Conservation (phyloP, 352 stramenopile species). For the Halophytophthora polymorphica region DNA sequence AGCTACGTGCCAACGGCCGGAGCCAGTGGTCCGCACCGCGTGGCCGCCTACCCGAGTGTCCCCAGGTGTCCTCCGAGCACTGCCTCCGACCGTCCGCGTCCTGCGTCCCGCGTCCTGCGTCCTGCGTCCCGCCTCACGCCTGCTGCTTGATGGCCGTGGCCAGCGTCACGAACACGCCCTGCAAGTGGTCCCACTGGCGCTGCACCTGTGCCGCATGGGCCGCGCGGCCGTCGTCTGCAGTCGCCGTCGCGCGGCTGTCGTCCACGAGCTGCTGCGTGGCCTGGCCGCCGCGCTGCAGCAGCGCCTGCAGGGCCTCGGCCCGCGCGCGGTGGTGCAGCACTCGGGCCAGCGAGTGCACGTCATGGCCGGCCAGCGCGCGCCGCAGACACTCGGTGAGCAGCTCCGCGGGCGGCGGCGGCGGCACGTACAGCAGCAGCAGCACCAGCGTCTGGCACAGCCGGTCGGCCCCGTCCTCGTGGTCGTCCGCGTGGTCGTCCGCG, state of each 20-base stretch:
- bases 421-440: slow-evolving; percentile 77
- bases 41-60: too few species aligned
- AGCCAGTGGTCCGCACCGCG: too few species aligned
- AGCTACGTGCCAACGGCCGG: too few species aligned
- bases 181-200: slow-evolving; percentile 56
- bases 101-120: too few species aligned
- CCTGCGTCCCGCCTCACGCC: too few species aligned
- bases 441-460: slow-evolving; percentile 77
- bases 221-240: slow-evolving; percentile 11
- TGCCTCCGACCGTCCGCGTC: too few species aligned
- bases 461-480: slow-evolving; percentile 47
- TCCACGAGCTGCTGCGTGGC: slow-evolving; percentile 51
- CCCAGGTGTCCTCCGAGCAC: too few species aligned
- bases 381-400: slow-evolving; percentile 65
- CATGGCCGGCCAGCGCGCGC: slow-evolving; percentile 53
- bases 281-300: slow-evolving; percentile 64
- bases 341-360: slow-evolving; percentile 52
- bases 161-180: slow-evolving; percentile 69
- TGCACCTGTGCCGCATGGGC: slow-evolving; percentile 38
- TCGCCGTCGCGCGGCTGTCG: neutral
- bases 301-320: slow-evolving; percentile 65
- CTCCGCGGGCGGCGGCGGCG: slow-evolving; percentile 58
- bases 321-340: slow-evolving; percentile 75
- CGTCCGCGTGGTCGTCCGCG: slow-evolving; percentile 17
- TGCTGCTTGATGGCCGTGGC: slow-evolving; percentile 78